A percentile compares a stretch with the other conserved stretches of the same genome.
Conservation (phyloP, 2,329 filamentous ascomycete species). For the Arthrobotrys conoides region DNA sequence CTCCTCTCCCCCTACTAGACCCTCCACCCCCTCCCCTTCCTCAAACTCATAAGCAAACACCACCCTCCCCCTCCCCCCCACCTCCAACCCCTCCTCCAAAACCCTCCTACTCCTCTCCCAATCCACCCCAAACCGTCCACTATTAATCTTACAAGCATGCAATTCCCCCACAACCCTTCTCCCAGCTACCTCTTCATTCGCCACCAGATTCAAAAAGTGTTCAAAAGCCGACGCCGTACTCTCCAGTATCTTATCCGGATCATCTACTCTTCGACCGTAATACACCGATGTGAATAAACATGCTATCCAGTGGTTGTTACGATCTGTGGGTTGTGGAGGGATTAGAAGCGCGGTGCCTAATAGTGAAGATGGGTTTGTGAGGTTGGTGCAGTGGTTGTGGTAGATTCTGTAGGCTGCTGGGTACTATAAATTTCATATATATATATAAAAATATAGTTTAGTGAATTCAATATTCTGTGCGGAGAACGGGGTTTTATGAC, state of each 20-base stretch:
- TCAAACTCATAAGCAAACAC: conserved; percentile 53
- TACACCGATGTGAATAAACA: conserved; percentile 50
- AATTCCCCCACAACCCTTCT: conserved; percentile 19
- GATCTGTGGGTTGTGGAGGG: conserved; percentile 36
- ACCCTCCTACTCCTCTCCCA: conserved; percentile 39
- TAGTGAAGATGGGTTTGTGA: conserved; percentile 16
- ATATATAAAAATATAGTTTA: too few species aligned
- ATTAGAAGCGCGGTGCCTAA: conserved; percentile 49
- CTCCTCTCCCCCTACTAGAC: too few species aligned
- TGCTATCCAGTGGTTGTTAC: conserved; percentile 39
- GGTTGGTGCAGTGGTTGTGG: conserved; percentile 28
- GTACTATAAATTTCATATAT: conserved; percentile 46
- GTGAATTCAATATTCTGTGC: too few species aligned
- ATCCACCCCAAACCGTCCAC: conserved; percentile 49
- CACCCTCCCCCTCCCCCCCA: conserved; percentile 35
- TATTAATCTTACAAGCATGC: conserved; percentile 59
- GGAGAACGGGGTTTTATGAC: too few species aligned
- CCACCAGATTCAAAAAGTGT: conserved; percentile 29
- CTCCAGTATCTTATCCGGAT: conserved; percentile 34
- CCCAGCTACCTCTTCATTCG: neutral
- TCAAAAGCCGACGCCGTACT: conserved; percentile 41
- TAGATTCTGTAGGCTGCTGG: conserved; percentile 49
- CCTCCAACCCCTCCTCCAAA: conserved; percentile 29
- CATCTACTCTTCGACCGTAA: conserved; percentile 43
- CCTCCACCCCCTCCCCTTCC: conserved; percentile 16